These are phyloP conservation scores for Wickerhamiella kurtzmanii DNA, from an alignment of 805 yeast genomes.

Conservation along the genomic window DNA sequence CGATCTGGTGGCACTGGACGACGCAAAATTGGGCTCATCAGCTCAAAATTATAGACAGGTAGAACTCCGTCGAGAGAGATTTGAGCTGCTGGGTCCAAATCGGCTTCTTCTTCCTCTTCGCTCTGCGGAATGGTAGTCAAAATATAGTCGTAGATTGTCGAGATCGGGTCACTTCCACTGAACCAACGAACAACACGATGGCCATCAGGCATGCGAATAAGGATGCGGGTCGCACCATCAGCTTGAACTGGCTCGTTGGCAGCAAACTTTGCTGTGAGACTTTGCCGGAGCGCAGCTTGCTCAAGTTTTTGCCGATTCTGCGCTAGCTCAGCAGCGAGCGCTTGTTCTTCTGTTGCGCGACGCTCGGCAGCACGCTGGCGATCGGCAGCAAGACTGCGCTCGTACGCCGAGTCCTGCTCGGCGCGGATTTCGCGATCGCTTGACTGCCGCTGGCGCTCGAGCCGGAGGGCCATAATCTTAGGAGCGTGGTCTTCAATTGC, in stretches of 20 bases:
- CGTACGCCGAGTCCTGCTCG: slow-evolving; percentile 69
- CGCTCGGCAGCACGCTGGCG: slow-evolving; percentile 27
- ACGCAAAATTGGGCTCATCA: slow-evolving; percentile 48
- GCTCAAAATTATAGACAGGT: slow-evolving; percentile 32
- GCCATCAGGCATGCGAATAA: slow-evolving; percentile 55
- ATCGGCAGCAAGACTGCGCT: slow-evolving; percentile 56
- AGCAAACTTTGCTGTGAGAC: slow-evolving; percentile 20
- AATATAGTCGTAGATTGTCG: slow-evolving; percentile 58
- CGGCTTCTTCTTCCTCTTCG: too few species aligned
- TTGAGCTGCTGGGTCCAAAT: too few species aligned
- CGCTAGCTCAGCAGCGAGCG: slow-evolving; percentile 13
- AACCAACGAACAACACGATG: slow-evolving; percentile 42
- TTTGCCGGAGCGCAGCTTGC: slow-evolving; percentile 19
- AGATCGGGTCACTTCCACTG: slow-evolving; percentile 34
- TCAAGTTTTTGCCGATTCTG: slow-evolving; percentile 15
- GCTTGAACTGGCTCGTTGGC: slow-evolving; percentile 19
- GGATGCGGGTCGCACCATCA: slow-evolving; percentile 37
- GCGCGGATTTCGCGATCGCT: slow-evolving; percentile 42
- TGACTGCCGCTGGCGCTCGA: slow-evolving; percentile 49
- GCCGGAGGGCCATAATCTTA: slow-evolving; percentile 43
- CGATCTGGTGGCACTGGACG: slow-evolving; percentile 28
- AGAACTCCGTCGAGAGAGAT: too few species aligned
- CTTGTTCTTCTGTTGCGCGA: slow-evolving; percentile 25
- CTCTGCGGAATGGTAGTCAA: slow-evolving; percentile 33
- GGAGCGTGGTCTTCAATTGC: slow-evolving; percentile 48